A percentile compares a stretch with the other conserved stretches of the same genome.
Conservation (phyloP, 2,329 filamentous ascomycete genomes). For the Drechslerella dactyloides region DNA sequence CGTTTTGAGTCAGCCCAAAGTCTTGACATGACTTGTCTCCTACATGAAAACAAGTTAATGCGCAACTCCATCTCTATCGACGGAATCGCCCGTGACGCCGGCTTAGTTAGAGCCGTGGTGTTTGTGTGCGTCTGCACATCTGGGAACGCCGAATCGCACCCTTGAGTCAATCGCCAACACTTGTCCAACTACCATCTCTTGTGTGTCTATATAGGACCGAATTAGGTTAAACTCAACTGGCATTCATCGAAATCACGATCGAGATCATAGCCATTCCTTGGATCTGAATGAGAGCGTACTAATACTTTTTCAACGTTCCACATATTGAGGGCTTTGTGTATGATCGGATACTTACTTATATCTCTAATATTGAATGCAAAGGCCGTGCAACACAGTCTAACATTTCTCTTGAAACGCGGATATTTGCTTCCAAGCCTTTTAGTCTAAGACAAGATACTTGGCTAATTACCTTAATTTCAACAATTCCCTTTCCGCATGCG, state of each 20-base stretch:
- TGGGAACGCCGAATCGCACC: too few relatives aligned
- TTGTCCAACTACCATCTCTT: not conserved
- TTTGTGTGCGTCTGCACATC: too few relatives aligned
- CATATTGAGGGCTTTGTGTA: constrained; percentile 1
- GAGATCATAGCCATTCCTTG: not conserved
- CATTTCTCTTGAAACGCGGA: constrained; percentile 8
- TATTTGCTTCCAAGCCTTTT: not conserved
- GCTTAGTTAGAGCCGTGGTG: too few relatives aligned
- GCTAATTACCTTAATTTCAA: constrained; percentile 20
- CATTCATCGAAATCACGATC: not conserved
- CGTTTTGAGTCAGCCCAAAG: too few relatives aligned
- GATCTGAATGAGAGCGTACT: not conserved
- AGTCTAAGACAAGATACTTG: constrained; percentile 9
- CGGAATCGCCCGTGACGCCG: too few relatives aligned
- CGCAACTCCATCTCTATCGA: too few relatives aligned
- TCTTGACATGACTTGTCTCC: too few relatives aligned
- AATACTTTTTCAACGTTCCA: not conserved
- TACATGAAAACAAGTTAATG: too few relatives aligned
- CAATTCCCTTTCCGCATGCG: constrained; percentile 7
- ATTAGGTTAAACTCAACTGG: not conserved
- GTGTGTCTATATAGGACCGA: not conserved
- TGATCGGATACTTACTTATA: constrained; percentile 4
- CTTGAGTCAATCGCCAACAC: not conserved
- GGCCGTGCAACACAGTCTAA: constrained; percentile 4
- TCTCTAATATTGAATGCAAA: too few relatives aligned